Evolutionary conservation across 805 yeast genomes (phyloP), one percentile per base, ranked within the genome.

Genomic region (Candida broadrunensis): DNA sequence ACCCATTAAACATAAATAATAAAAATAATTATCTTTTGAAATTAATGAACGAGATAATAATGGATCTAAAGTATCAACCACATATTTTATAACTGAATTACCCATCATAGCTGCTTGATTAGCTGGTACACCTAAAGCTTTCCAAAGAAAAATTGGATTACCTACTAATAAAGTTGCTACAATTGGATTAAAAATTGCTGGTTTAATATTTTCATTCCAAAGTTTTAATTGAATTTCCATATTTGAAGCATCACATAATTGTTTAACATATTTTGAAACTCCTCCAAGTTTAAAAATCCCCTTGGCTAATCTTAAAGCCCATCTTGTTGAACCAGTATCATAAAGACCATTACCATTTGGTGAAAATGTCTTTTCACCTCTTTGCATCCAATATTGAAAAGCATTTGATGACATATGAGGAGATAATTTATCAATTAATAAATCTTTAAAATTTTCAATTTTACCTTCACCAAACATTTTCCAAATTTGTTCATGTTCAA

Each of bases 81-180:
- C 81, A 56, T 87, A 86, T 43, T 82, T 76, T 50, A 83, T 63
- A 33, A 85, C 81, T 0, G 89, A 81, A 14, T 77, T 68, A 18
- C 85, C 88, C 79, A 87, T 85, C 83, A 87, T 77, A 21, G 78
- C 69, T 5, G 93, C 89, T 65, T 86, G 95, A 56, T 87, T 86
- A 6, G 82, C 78, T 5, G 95, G 95, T 35, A 86, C 95, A n/a
- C 95, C 95, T 18, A 87, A 70, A 0, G 95, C 95, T 58, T 84
- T 85, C 95, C 95, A 86, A 43, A 87, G 69, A 58, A 86, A 86
- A n/a, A 85, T 60, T 16, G 91, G 90, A 60, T 86, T 87, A n/a
- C 89, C 89, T 32, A 87, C 75, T 37, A 87, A 65, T 21, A 84
- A 53, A 37, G 78, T 77, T 14, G 85, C 80, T 40, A 85, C 82